Evolutionary conservation across 257 asterid species (phyloP).

Genomic region (Penstemon barbatus): DNA sequence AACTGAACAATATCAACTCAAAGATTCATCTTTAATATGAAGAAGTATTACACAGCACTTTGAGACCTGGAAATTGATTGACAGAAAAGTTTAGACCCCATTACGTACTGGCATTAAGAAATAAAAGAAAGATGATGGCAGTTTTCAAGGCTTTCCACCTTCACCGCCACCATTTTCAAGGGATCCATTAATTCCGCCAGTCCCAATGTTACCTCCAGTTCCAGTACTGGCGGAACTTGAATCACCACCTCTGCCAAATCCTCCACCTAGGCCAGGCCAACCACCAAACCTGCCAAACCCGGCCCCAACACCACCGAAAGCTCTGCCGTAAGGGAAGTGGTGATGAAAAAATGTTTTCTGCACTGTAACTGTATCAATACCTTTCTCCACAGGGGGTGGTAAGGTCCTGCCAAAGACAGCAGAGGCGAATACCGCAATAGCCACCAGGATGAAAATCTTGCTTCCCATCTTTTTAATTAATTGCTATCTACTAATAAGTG

Average conservation of each 20-base stretch:
- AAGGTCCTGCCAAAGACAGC: slow-evolving; percentile 26
- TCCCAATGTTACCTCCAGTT: slow-evolving; percentile 19
- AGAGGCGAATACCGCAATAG: slow-evolving; percentile 22
- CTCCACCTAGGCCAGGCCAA: slow-evolving; percentile 16
- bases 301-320: slow-evolving; percentile 30
- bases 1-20: too few relatives aligned
- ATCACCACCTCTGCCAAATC: slow-evolving; percentile 4
- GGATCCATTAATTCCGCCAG: slow-evolving; percentile 28
- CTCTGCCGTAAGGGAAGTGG: slow-evolving; percentile 23
- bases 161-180: slow-evolving; percentile 21
- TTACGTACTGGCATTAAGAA: neutral
- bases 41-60: neutral
- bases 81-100: neutral
- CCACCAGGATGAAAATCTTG: slow-evolving; percentile 29
- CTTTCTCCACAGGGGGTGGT: neutral
- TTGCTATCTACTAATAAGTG: neutral
- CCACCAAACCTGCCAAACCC: slow-evolving; percentile 24
- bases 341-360: slow-evolving; percentile 27
- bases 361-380: slow-evolving; percentile 5
- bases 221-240: neutral
- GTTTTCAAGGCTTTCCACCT: neutral
- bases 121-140: neutral
- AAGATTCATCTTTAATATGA: too few relatives aligned
- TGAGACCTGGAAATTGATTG: neutral
- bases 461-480: slow-evolving; percentile 24